Evolutionary conservation across 1,284 basidiomycete genomes (phyloP).

Genomic region (Termitomyces sp.): DNA sequence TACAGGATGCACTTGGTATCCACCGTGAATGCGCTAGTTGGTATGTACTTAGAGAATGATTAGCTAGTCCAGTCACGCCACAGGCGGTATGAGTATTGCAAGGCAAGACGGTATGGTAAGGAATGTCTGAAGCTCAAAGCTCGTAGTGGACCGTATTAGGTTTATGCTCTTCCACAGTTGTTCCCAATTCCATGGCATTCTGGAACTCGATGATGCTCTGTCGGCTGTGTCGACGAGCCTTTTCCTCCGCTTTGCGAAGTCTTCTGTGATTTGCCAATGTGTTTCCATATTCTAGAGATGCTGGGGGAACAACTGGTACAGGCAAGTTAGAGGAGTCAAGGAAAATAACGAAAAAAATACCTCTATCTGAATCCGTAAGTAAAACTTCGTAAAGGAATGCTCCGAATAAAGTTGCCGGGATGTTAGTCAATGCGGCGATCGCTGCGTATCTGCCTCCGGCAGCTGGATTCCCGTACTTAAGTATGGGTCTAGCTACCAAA

Average conservation of each 20-base stretch:
- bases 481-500: not conserved
- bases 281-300: constrained; percentile 13
- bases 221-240: constrained; percentile 8
- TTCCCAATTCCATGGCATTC: constrained; percentile 6
- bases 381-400: constrained; percentile 50
- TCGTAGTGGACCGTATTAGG: constrained; percentile 4
- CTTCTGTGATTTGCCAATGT: constrained; percentile 9
- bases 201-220: constrained; percentile 13
- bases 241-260: constrained; percentile 2
- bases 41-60: too few relatives aligned
- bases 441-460: constrained; percentile 57
- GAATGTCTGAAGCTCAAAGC: not conserved
- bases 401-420: constrained; percentile 53
- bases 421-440: constrained; percentile 60
- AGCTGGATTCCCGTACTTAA: constrained; percentile 31
- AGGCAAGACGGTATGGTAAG: not conserved
- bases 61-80: not conserved
- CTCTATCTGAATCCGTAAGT: constrained; percentile 50
- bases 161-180: constrained; percentile 3
- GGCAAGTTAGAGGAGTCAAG: not conserved
- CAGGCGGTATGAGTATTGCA: not conserved
- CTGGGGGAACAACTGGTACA: constrained; percentile 9
- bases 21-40: too few relatives aligned
- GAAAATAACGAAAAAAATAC: constrained; percentile 15
- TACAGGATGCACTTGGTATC: too few relatives aligned